phyloP scores from a whole-genome alignment of 441 rosid genomes.

The Mallotus japonicus region DNA sequence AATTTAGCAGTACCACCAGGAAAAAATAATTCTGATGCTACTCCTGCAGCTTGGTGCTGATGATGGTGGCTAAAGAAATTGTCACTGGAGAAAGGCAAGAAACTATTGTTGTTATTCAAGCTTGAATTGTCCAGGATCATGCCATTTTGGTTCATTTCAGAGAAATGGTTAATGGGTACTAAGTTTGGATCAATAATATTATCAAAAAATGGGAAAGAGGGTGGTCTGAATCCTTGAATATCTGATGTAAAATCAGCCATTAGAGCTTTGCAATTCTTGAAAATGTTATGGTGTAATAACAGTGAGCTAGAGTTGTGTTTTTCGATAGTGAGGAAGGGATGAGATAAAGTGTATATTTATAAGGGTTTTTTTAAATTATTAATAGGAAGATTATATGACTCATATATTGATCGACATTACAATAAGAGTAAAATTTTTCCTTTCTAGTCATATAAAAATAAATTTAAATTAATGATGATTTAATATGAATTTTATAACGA shows the following conservation, averaged over 20 bases:
- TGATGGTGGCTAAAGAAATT: slow-evolving; percentile 29
- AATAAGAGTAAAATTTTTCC: no score
- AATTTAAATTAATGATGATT: no score
- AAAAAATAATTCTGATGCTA: slow-evolving; percentile 27
- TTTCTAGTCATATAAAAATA: no score
- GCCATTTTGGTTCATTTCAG: slow-evolving; percentile 23
- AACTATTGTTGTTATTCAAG: slow-evolving; percentile 29
- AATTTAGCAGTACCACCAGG: slow-evolving; percentile 21
- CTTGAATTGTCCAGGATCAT: slow-evolving; percentile 21
- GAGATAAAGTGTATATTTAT: no score
- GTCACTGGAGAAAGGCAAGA: slow-evolving; percentile 29
- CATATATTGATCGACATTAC: no score
- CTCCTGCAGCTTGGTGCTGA: not conserved
- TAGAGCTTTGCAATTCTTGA: not conserved
- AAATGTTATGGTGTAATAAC: no score
- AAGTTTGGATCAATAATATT: slow-evolving; percentile 30
- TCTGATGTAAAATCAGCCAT: slow-evolving; percentile 48
- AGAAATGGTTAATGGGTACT: slow-evolving; percentile 31
- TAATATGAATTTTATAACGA: no score
- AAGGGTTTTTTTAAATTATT: no score
- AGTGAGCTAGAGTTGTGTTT: no score
- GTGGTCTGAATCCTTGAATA: slow-evolving; percentile 28
- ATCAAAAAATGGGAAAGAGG: slow-evolving; percentile 29
- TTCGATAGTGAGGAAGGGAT: no score
- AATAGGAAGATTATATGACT: no score